phyloP scores from a whole-genome alignment of 495 filamentous ascomycete species.

The Stereocaulon alpinum region DNA sequence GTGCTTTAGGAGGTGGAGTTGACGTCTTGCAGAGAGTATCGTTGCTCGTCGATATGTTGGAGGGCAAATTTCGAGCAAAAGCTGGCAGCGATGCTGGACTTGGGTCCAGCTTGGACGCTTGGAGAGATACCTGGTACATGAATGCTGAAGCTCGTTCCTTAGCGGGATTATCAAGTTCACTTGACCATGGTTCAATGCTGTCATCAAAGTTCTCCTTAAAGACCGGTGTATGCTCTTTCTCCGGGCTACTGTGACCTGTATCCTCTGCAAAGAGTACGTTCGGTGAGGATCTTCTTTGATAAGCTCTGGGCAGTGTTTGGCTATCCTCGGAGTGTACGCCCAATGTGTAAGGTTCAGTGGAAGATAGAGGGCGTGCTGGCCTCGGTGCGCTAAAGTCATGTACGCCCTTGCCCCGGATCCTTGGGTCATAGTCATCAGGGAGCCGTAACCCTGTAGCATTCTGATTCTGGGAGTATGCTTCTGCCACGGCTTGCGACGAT shows the following conservation, averaged over 20 bases:
- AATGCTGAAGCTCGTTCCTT: constrained; percentile 40
- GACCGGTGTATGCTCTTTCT: constrained; percentile 47
- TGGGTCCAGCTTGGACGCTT: constrained; percentile 27
- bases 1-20: constrained; percentile 20
- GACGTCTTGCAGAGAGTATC: constrained; percentile 5
- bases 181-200: constrained; percentile 38
- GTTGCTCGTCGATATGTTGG: constrained; percentile 18
- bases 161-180: constrained; percentile 31
- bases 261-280: constrained; percentile 5
- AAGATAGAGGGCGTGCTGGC: constrained; percentile 44
- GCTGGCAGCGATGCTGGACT: constrained; percentile 35
- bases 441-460: constrained; percentile 44
- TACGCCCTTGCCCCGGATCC: constrained; percentile 73
- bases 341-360: constrained; percentile 8
- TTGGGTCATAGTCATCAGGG: constrained; percentile 67
- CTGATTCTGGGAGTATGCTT: constrained; percentile 37
- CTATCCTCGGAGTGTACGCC: constrained; percentile 9
- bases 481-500: constrained; percentile 43
- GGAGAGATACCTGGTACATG: constrained; percentile 31
- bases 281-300: constrained; percentile 10
- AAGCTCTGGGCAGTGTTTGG: not conserved
- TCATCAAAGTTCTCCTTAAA: constrained; percentile 64
- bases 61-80: constrained; percentile 42
- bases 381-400: constrained; percentile 88
- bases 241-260: constrained; percentile 15